phyloP scores from a whole-genome alignment of 352 stramenopile species.

The Globisporangium barbulae region DNA sequence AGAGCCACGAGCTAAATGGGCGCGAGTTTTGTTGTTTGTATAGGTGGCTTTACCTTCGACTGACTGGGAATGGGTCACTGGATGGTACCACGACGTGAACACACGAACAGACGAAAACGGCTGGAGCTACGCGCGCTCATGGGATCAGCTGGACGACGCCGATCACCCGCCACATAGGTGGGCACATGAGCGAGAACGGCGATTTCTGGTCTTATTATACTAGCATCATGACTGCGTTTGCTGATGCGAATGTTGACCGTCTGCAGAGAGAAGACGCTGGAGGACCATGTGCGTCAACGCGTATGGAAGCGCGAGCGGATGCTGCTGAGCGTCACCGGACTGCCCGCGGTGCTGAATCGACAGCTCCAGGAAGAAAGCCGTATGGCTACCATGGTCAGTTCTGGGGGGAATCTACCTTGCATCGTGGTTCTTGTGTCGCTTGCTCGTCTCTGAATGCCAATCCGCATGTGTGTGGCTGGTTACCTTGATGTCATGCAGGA shows the following conservation, averaged over 20 bases:
- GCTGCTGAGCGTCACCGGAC: slow-evolving; percentile 30
- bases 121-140: slow-evolving; percentile 50
- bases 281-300: slow-evolving; percentile 41
- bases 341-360: slow-evolving; percentile 27
- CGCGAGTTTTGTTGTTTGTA: background rate
- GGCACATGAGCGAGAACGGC: background rate
- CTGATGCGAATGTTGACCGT: background rate
- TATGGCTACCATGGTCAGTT: slow-evolving; percentile 27
- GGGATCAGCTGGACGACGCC: slow-evolving; percentile 26
- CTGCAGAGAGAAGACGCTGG: slow-evolving; percentile 33
- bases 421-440: background rate
- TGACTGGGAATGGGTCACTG: slow-evolving; percentile 62
- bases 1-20: background rate
- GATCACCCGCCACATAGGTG: slow-evolving; percentile 12
- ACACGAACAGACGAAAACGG: slow-evolving; percentile 46
- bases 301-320: slow-evolving; percentile 59
- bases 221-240: background rate
- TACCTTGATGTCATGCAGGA: slow-evolving; percentile 22
- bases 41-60: slow-evolving; percentile 47
- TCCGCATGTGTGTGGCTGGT: background rate
- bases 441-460: background rate
- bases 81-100: slow-evolving; percentile 44
- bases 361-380: slow-evolving; percentile 31
- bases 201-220: background rate
- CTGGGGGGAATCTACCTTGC: slow-evolving; percentile 3